phyloP scores from a whole-genome alignment of 306 rosid genomes.

The Styphnolobium japonicum region DNA sequence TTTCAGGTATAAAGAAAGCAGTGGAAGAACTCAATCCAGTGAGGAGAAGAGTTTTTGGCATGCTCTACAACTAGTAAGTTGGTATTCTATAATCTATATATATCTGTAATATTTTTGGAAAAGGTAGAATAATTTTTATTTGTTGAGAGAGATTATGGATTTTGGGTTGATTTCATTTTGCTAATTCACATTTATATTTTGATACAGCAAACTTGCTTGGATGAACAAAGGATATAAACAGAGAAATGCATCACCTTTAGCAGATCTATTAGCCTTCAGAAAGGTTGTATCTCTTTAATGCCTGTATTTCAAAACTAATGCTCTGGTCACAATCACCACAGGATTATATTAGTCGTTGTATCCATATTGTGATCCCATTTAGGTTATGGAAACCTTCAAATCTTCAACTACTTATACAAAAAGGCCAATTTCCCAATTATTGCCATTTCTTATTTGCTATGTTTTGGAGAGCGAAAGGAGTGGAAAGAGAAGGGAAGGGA shows the following conservation, averaged over 20 bases:
- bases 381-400: not conserved
- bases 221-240: constrained; percentile 75
- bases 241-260: constrained; percentile 65
- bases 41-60: constrained; percentile 61
- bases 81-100: not conserved
- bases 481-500: too few relatives aligned
- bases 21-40: constrained; percentile 72
- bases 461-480: too few relatives aligned
- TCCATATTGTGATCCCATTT: too few relatives aligned
- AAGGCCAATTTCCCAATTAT: not conserved
- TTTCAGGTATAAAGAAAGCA: constrained; percentile 78
- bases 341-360: too few relatives aligned
- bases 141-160: not conserved
- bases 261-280: constrained; percentile 82
- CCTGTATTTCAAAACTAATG: not conserved
- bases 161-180: not conserved
- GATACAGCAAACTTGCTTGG: constrained; percentile 75
- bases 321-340: not conserved
- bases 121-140: not conserved
- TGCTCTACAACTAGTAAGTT: constrained; percentile 68
- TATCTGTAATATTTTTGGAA: not conserved
- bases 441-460: not conserved
- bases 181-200: not conserved
- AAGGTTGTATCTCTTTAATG: constrained; percentile 44
- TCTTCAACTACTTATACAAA: not conserved